Evolutionary conservation across 495 filamentous ascomycete species (phyloP).

Genomic region (Friedmanniomyces simplex): DNA sequence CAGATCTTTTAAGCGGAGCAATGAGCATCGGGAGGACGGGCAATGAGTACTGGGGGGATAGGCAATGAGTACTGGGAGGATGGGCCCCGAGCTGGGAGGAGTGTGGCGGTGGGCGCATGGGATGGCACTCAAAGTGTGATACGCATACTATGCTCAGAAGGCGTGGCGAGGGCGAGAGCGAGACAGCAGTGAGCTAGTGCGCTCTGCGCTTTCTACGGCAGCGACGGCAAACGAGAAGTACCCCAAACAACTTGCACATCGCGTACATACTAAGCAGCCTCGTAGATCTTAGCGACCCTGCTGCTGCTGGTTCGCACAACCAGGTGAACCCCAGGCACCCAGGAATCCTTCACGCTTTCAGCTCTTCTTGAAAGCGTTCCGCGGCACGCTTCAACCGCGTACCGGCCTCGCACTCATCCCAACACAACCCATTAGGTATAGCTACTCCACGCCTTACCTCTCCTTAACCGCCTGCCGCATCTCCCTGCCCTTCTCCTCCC

Average conservation of each 20-base stretch:
- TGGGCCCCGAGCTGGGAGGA: too few relatives aligned
- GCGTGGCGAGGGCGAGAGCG: not conserved
- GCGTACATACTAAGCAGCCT: conserved; percentile 1
- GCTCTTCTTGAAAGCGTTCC: not conserved
- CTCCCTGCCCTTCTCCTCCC: conserved; percentile 7
- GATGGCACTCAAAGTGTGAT: too few relatives aligned
- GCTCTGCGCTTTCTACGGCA: not conserved
- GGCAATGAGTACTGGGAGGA: too few relatives aligned
- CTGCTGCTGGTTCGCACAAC: not conserved
- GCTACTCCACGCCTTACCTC: not conserved
- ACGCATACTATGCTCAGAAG: not conserved
- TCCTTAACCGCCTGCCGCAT: conserved; percentile 4
- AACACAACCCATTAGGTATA: not conserved
- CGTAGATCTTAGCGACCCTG: not conserved
- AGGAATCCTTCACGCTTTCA: too few relatives aligned
- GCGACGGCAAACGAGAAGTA: not conserved
- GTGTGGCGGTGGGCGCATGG: too few relatives aligned
- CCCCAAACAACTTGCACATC: not conserved
- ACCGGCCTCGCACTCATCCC: too few relatives aligned
- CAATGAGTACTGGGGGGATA: too few relatives aligned
- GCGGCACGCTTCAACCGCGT: not conserved
- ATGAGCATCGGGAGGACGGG: not conserved
- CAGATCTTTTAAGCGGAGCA: not conserved
- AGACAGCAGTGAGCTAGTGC: too few relatives aligned
- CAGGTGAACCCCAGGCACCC: not conserved